phyloP scores from a whole-genome alignment of 2,329 filamentous ascomycete species.

The Aspergillus sp. region DNA sequence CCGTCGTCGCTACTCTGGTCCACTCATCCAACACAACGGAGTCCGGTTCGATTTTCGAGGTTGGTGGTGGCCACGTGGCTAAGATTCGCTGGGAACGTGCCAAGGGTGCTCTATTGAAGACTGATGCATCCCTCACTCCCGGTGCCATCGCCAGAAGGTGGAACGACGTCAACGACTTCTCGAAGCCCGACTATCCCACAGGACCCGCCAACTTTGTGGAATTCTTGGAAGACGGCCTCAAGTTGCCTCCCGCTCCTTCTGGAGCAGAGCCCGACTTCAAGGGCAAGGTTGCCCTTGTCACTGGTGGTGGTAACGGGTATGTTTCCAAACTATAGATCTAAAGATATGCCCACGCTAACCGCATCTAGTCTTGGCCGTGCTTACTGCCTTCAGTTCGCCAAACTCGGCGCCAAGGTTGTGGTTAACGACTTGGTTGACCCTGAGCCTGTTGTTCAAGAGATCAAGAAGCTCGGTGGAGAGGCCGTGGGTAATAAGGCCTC shows the following conservation, averaged over 20 bases:
- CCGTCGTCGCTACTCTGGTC: constrained; percentile 81
- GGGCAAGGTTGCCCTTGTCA: constrained; percentile 82
- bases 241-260: constrained; percentile 69
- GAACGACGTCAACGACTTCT: constrained; percentile 84
- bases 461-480: constrained; percentile 83
- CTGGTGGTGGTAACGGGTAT: constrained; percentile 78
- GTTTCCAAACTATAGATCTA: constrained; percentile 21
- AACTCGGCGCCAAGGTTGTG: constrained; percentile 79
- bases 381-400: constrained; percentile 85
- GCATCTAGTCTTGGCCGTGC: constrained; percentile 73
- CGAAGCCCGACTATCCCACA: constrained; percentile 74
- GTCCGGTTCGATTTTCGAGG: constrained; percentile 88
- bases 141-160: constrained; percentile 86
- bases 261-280: constrained; percentile 77
- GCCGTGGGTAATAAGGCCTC: constrained; percentile 91
- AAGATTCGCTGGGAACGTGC: constrained; percentile 96
- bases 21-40: constrained; percentile 82
- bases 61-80: constrained; percentile 85
- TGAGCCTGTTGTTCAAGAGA: constrained; percentile 86
- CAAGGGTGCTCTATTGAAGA: constrained; percentile 82
- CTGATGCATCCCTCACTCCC: constrained; percentile 83
- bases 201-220: constrained; percentile 86
- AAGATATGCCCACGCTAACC: constrained; percentile 19
- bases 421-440: constrained; percentile 96
- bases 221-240: constrained; percentile 79